phyloP scores from a whole-genome alignment of 2,329 filamentous ascomycete species.

The Xylaria sp. region DNA sequence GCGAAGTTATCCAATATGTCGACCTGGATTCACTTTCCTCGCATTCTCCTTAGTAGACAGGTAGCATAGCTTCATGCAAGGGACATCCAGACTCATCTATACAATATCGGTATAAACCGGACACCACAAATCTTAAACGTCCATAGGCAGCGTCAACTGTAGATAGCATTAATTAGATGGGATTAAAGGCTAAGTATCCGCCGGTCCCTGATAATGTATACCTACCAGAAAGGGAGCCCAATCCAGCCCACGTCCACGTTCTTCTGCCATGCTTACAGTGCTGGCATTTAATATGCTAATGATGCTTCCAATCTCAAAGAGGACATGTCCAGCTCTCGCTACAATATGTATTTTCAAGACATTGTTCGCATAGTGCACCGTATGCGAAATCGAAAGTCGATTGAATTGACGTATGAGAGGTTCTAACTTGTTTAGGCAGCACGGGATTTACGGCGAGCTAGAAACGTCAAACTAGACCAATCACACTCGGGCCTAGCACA shows the following conservation, averaged over 20 bases:
- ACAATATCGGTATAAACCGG: neutral
- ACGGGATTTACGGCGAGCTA: conserved; percentile 14
- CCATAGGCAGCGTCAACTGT: neutral
- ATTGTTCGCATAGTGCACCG: too few relatives aligned
- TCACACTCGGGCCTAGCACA: neutral
- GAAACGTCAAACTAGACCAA: conserved; percentile 8
- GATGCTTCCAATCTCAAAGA: neutral
- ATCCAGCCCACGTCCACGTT: neutral
- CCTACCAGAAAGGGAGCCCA: conserved; percentile 16
- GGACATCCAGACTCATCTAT: neutral
- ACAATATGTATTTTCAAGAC: too few relatives aligned
- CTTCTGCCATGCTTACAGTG: neutral
- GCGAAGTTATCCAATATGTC: neutral
- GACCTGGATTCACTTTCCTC: neutral
- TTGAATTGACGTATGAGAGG: neutral
- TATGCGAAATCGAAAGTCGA: neutral
- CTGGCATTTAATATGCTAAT: neutral
- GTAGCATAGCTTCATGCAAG: neutral
- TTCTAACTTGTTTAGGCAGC: conserved; percentile 16
- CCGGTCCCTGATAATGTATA: conserved; percentile 14
- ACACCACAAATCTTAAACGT: neutral
- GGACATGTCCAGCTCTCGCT: neutral
- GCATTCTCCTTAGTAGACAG: neutral
- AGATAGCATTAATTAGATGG: neutral
- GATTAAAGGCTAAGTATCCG: neutral